These are phyloP conservation scores for Fusarium azukiicola DNA, from an alignment of 2,329 filamentous ascomycete genomes.

Conservation along the genomic window DNA sequence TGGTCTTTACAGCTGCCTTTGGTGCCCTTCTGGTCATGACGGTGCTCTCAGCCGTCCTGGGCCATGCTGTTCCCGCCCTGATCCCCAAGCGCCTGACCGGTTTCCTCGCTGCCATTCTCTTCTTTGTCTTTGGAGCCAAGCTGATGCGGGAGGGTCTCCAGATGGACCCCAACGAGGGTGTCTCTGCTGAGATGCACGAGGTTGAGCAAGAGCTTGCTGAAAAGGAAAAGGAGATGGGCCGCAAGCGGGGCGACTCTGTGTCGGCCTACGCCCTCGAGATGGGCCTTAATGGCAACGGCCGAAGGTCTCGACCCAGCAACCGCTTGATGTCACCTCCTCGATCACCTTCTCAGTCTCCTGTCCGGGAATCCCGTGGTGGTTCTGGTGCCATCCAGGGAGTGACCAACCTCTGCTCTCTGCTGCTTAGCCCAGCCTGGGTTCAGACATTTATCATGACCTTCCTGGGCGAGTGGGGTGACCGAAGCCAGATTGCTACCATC, in stretches of 20 bases:
- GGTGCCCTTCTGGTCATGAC: conserved; percentile 97
- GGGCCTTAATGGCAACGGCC: conserved; percentile 79
- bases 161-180: conserved; percentile 94
- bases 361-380: conserved; percentile 77
- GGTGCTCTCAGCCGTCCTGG: conserved; percentile 93
- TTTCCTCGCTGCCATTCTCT: conserved; percentile 90
- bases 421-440: conserved; percentile 98
- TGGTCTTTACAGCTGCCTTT: conserved; percentile 98
- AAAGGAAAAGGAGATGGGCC: conserved; percentile 89
- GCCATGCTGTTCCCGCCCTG: conserved; percentile 94
- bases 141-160: conserved; percentile 92
- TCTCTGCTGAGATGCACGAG: conserved; percentile 98
- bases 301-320: conserved; percentile 87
- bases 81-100: conserved; percentile 96
- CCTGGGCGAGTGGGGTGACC: conserved; percentile 98
- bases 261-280: conserved; percentile 91
- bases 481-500: conserved; percentile 98
- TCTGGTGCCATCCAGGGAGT: conserved; percentile 79
- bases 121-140: conserved; percentile 93
- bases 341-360: conserved; percentile 89
- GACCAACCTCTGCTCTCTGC: conserved; percentile 91
- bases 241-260: conserved; percentile 81
- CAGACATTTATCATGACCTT: conserved; percentile 99
- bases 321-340: conserved; percentile 90
- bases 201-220: conserved; percentile 96